Evolutionary conservation across 305 asterid genomes (phyloP).

Genomic region (Stenogyne calaminthoides): DNA sequence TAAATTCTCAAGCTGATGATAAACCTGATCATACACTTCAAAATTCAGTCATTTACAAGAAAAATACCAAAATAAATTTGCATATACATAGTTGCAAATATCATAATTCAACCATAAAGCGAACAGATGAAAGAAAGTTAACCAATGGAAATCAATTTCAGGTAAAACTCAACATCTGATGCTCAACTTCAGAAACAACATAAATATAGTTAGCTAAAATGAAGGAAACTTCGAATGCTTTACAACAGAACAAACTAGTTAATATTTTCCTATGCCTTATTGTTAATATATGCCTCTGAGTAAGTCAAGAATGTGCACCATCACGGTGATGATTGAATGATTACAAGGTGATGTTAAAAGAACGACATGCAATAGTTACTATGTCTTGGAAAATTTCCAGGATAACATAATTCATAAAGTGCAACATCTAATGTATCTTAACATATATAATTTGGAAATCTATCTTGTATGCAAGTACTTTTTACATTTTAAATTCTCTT

Average conservation of each 20-base stretch:
- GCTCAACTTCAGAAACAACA: neutral
- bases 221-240: neutral
- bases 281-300: neutral
- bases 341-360: neutral
- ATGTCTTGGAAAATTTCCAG: neutral
- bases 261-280: neutral
- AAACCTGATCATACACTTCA: constrained; percentile 60
- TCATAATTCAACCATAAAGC: constrained; percentile 13
- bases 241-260: constrained; percentile 7
- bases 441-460: neutral
- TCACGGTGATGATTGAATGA: neutral
- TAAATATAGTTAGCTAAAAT: constrained; percentile 10
- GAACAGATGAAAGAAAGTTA: neutral
- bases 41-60: constrained; percentile 28
- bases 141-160: neutral
- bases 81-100: neutral
- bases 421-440: neutral
- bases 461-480: neutral
- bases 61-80: neutral
- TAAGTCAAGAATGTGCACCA: neutral
- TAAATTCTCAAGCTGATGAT: constrained; percentile 85
- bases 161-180: neutral
- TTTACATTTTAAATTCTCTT: neutral
- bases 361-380: neutral
- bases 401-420: neutral